Base-by-base conservation (phyloP, 1,284 basidiomycete genomes). In the Meripilus lineatus region DNA sequence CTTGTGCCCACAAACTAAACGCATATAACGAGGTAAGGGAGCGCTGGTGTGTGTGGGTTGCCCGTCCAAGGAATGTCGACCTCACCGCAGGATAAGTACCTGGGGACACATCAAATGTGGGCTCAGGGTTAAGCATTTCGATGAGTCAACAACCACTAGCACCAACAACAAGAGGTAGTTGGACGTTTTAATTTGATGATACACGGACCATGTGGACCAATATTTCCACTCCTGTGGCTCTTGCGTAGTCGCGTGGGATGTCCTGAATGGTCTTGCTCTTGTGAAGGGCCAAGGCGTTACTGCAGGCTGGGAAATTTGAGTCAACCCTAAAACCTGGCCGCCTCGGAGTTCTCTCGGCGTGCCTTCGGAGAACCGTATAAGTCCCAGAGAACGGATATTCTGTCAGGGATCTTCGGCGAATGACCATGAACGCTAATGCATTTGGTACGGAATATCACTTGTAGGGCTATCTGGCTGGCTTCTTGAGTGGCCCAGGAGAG, bases 341-440 rank as follows among this genome's bases (percentile, higher is more conserved):
- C 28, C 28, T 30, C 26, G 30, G 40, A 21, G 22, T 32, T 33
- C 30, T 32, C 28, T 41, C 40, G 40, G 40, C 15, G 40, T 32
- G 40, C 40, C 40, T 32, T 41, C 40, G 40, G 40, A 18, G 38
- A 30, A 30, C 28, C n/a, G n/a, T 28, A 40, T 15, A 37, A 20
- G 15, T 37, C n/a, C 20, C 18, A 15, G 21, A 22, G 17, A 37
- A 15, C 8, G 8, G 13, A 18, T 14, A 18, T 11, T 10, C 8
- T 18, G 34, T 18, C 34, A 35, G 17, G 21, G 20, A 20, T 20
- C 13, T 10, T 35, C 13, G 34, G 34, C 36, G n/a, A 5, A 14
- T 7, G 36, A 17, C 14, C 28, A n/a, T n/a, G n/a, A n/a, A n/a
- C n/a, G n/a, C n/a, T n/a, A n/a, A n/a, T n/a, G n/a, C n/a, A n/a